These are phyloP conservation scores for Saturnispora besseyi DNA, from an alignment of 805 yeast species.

Conservation along the genomic window DNA sequence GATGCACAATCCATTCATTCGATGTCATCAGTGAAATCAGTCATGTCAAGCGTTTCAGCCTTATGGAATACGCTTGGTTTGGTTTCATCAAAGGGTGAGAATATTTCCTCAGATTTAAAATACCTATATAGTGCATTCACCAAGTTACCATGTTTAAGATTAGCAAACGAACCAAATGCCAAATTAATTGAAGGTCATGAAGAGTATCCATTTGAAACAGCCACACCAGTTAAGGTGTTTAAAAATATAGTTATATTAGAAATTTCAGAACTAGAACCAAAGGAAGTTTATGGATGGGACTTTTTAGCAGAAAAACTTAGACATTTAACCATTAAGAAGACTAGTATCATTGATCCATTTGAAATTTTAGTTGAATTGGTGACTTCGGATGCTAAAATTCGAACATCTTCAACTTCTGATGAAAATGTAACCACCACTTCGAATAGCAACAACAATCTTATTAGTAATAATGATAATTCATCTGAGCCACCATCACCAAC, in stretches of 20 bases:
- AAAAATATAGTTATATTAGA: constrained; percentile 56
- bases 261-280: constrained; percentile 50
- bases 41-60: constrained; percentile 37
- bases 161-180: constrained; percentile 52
- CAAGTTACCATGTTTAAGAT: constrained; percentile 52
- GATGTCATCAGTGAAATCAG: constrained; percentile 48
- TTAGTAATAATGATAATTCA: constrained; percentile 3
- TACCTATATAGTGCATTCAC: constrained; percentile 57
- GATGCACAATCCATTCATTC: constrained; percentile 45
- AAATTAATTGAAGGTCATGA: constrained; percentile 52
- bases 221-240: constrained; percentile 54
- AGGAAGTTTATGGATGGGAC: constrained; percentile 62
- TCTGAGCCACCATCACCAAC: constrained; percentile 19
- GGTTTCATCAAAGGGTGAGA: constrained; percentile 37
- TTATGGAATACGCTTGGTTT: constrained; percentile 30
- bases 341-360: constrained; percentile 41
- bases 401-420: constrained; percentile 16
- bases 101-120: constrained; percentile 34
- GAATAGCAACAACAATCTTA: constrained; percentile 2
- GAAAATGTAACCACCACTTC: neutral
- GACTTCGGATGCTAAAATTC: constrained; percentile 36
- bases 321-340: constrained; percentile 44
- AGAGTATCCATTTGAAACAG: constrained; percentile 64
- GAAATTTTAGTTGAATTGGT: constrained; percentile 47
- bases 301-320: constrained; percentile 43